Evolutionary conservation across 2,329 filamentous ascomycete species (phyloP).

Genomic region (Phialophora verrucosa): DNA sequence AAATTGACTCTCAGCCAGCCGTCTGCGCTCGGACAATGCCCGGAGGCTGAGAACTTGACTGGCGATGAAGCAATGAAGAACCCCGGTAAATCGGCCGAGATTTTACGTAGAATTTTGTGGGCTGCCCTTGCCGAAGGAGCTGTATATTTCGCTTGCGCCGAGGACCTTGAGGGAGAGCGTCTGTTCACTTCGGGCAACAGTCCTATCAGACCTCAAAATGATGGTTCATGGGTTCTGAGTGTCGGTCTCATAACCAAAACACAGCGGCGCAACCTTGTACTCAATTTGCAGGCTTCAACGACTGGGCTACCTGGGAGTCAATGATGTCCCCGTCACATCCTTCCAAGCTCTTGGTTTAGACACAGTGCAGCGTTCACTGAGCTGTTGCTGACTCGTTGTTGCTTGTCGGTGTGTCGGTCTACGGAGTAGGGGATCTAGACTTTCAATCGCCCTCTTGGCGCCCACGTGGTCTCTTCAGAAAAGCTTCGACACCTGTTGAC

Average conservation of each 20-base stretch:
- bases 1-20: slow-evolving; percentile 12
- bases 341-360: background rate
- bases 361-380: background rate
- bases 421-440: background rate
- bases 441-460: background rate
- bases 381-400: background rate
- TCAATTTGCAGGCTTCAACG: no score
- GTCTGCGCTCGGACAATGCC: background rate
- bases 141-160: background rate
- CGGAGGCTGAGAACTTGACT: background rate
- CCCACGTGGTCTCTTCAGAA: background rate
- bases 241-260: background rate
- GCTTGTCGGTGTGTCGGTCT: background rate
- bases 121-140: background rate
- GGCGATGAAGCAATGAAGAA: background rate
- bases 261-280: background rate
- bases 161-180: background rate
- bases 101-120: background rate
- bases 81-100: background rate
- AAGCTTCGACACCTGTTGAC: background rate
- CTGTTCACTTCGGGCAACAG: background rate
- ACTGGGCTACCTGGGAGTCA: background rate
- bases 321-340: background rate
- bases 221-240: background rate
- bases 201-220: background rate